Conservation (phyloP, 2,329 filamentous ascomycete genomes). For the Neofusicoccum sp. region DNA sequence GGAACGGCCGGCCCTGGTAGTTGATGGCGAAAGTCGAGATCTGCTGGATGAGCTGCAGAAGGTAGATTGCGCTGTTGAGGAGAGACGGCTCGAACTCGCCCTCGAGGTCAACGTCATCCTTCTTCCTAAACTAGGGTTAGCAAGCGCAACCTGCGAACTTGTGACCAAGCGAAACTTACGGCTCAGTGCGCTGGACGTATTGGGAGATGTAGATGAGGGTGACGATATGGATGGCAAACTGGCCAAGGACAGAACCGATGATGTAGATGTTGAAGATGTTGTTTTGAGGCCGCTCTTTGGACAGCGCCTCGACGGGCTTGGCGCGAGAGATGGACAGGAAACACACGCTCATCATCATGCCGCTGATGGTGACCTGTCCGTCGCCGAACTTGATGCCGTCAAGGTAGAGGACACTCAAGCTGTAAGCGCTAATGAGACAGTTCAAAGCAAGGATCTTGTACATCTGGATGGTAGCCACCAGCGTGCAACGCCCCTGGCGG, state of each 20-base stretch:
- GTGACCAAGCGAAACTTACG: conserved; percentile 58
- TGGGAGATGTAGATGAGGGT: conserved; percentile 93
- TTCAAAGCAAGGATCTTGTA: conserved; percentile 99
- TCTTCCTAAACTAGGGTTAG: conserved; percentile 44
- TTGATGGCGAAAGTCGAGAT: conserved; percentile 99
- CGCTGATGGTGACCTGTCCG: conserved; percentile 96
- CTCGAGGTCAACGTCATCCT: conserved; percentile 77
- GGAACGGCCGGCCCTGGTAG: conserved; percentile 97
- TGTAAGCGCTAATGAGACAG: conserved; percentile 97
- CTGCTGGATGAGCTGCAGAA: conserved; percentile 96
- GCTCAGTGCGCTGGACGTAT: conserved; percentile 80
- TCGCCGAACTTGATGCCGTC: conserved; percentile 99
- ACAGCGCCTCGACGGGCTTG: conserved; percentile 89
- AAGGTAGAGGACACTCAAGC: conserved; percentile 89
- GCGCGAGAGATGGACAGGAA: conserved; percentile 98
- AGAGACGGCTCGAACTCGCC: conserved; percentile 91
- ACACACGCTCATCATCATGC: conserved; percentile 99
- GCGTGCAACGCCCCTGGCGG: conserved; percentile 92
- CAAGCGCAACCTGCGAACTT: conserved; percentile 46
- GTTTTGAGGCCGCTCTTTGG: conserved; percentile 94
- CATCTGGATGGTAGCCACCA: conserved; percentile 99
- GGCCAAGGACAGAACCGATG: conserved; percentile 92
- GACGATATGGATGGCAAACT: conserved; percentile 92
- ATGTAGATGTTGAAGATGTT: conserved; percentile 99
- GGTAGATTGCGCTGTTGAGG: conserved; percentile 94